Evolutionary conservation across 1,284 basidiomycete genomes (phyloP).

Genomic region (Rhodotorula sp.): DNA sequence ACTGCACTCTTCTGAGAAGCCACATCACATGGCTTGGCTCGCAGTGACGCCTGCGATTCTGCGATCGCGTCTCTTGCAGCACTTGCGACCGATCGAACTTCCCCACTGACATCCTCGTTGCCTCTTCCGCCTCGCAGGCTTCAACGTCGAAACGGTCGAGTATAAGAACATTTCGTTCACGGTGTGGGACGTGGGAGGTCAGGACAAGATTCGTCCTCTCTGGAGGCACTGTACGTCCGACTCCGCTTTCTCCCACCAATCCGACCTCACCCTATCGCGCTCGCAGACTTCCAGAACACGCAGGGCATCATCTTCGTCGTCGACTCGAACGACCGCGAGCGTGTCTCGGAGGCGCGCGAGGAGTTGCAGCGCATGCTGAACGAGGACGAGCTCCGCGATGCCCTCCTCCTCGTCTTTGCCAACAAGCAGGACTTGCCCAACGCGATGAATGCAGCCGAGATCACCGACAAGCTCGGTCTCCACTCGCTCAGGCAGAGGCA

Average conservation of each 20-base stretch:
- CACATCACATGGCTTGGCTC: not conserved
- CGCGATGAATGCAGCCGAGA: conserved; percentile 99
- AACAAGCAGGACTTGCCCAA: conserved; percentile 99
- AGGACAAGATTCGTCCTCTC: conserved; percentile 96
- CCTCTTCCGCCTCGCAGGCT: conserved; percentile 59
- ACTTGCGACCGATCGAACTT: not conserved
- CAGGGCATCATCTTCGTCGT: conserved; percentile 99
- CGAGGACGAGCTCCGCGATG: conserved; percentile 98
- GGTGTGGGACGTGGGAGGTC: conserved; percentile 99
- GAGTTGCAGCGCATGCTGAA: conserved; percentile 99
- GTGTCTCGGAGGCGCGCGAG: conserved; percentile 98
- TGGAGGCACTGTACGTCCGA: conserved; percentile 93
- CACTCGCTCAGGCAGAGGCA: conserved; percentile 94
- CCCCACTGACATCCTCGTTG: not conserved
- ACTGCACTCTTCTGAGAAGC: too few species aligned
- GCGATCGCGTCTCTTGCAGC: too few species aligned
- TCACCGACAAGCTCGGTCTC: conserved; percentile 98
- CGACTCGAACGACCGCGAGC: conserved; percentile 99
- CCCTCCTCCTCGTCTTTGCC: conserved; percentile 96
- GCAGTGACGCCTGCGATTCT: not conserved
- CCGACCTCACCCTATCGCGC: not conserved
- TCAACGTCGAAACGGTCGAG: conserved; percentile 99
- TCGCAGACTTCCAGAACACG: conserved; percentile 98
- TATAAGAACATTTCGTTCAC: conserved; percentile 99
- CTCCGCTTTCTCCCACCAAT: not conserved